Evolutionary conservation across 306 rosid genomes (phyloP).

Genomic region (Gillenia trifoliata): DNA sequence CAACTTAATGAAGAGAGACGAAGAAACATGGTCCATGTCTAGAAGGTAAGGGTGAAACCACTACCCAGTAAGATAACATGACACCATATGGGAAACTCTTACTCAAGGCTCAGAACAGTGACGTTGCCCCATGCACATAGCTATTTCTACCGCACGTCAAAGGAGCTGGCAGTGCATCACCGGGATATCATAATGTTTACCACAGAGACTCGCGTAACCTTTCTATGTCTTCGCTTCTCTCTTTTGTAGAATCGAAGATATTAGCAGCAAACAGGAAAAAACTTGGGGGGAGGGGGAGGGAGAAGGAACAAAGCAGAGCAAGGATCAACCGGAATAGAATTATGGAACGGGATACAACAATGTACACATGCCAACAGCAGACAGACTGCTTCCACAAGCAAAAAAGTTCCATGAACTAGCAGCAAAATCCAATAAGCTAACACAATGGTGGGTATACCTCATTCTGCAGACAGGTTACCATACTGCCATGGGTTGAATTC

Average conservation of each 20-base stretch:
- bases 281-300: neutral
- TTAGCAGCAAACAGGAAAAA: neutral
- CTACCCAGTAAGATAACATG: neutral
- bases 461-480: constrained; percentile 49
- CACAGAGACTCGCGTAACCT: neutral
- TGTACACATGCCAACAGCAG: neutral
- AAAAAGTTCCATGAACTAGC: neutral
- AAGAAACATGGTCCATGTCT: neutral
- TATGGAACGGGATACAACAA: neutral
- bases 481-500: constrained; percentile 90
- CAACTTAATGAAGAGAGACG: neutral
- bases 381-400: neutral
- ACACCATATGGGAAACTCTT: neutral
- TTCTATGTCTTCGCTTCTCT: neutral
- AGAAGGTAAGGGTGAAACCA: neutral
- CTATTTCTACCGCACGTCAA: neutral
- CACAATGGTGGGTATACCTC: constrained; percentile 9
- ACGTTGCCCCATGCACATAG: neutral
- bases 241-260: neutral
- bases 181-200: neutral
- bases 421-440: neutral
- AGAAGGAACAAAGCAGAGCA: neutral
- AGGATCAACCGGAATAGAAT: neutral
- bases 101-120: neutral
- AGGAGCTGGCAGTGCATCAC: neutral